Evolutionary conservation across 768 basidiomycete species (phyloP), one percentile per base, ranked within the genome.

Genomic region (Calocybe gangraenosa): DNA sequence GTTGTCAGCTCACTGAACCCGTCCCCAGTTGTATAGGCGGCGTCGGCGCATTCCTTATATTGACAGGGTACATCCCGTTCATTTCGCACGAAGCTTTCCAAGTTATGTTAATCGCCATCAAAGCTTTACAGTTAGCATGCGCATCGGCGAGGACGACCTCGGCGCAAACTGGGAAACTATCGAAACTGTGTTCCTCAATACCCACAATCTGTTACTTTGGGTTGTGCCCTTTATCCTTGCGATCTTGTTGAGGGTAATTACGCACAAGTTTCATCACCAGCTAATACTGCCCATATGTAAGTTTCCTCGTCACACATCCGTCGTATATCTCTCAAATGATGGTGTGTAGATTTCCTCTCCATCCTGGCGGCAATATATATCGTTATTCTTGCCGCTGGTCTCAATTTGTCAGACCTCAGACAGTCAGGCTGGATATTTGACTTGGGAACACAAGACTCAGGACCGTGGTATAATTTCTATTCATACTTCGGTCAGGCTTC

Each of bases 21-120:
- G 34, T n/a, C 7, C 14, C 7, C 17, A 82, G 82, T 11, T 87
- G 87, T 56, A 97, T 97, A 32, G 94, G 94, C 8, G 94, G 95
- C n/a, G 91, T 98, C 23, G 95, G 95, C 13, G 80, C 84, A 7
- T 99, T 98, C 65, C 71, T 99, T 37, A 79, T 97, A 33, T 73
- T 86, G 55, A 97, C 94, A 0, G 93, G 92, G 86, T 88, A 53
- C 46, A 75, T 51, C 31, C 8, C 44, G 22, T 31, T 25, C 37
- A 25, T 37, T 19, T 38, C 22, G 19, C 3, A n/a, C n/a, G n/a
- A n/a, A n/a, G n/a, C n/a, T n/a, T n/a, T n/a, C n/a, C n/a, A n/a
- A n/a, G n/a, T n/a, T n/a, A n/a, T n/a, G n/a, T n/a, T n/a, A n/a
- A n/a, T n/a, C n/a, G n/a, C n/a, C n/a, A n/a, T n/a, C n/a, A n/a